Percentiles rank a stretch among this genome's conserved stretches.
phyloP scores from a whole-genome alignment of 768 basidiomycete genomes.

The Suillus brevipes region DNA sequence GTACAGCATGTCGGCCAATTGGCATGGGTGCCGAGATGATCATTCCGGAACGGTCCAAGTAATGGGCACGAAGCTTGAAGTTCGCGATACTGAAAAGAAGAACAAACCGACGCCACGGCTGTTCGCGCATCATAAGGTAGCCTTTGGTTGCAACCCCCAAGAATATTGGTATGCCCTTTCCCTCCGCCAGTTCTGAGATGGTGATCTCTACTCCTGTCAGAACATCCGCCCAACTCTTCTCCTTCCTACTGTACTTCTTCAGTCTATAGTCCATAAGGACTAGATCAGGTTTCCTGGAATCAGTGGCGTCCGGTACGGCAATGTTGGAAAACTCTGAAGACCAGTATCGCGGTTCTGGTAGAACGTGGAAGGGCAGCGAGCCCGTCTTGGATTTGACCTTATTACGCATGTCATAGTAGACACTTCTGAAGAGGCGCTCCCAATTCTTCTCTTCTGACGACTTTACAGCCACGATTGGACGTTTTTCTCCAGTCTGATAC shows the following conservation, averaged over 20 bases:
- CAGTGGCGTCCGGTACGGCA: neutral
- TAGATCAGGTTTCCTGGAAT: neutral
- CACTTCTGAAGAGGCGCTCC: neutral
- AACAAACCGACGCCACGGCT: neutral
- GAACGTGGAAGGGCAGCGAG: neutral
- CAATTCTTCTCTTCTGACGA: neutral
- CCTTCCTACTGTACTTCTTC: neutral
- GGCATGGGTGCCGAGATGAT: neutral
- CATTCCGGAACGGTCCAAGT: neutral
- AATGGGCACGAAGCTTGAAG: neutral
- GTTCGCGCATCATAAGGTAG: neutral
- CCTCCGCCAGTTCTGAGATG: neutral
- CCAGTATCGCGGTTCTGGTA: neutral
- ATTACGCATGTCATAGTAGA: neutral
- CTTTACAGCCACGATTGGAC: neutral
- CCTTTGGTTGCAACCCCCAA: neutral
- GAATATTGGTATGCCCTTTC: neutral
- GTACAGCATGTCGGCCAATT: neutral
- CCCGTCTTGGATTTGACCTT: neutral
- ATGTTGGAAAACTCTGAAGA: neutral
- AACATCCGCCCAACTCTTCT: neutral
- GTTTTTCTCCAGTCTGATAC: neutral
- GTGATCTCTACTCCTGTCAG: conserved; percentile 3
- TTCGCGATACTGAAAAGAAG: neutral
- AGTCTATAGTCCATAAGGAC: neutral